Percentiles rank a stretch among this genome's conserved stretches.
Conservation (phyloP, 345 rosid genomes). For the Acer saccharum region DNA sequence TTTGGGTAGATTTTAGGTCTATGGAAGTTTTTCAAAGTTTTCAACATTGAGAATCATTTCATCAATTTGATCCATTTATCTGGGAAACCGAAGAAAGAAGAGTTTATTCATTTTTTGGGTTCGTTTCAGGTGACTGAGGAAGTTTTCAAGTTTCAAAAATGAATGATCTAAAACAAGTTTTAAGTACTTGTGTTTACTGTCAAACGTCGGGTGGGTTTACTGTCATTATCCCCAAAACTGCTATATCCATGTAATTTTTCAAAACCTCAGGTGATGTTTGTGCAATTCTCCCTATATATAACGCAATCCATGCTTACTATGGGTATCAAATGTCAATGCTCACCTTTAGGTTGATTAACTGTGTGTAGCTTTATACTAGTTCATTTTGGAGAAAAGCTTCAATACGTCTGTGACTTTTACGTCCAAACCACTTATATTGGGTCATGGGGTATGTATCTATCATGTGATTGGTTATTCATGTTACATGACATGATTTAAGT, state of each 20-base stretch:
- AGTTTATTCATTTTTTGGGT: constrained; percentile 1
- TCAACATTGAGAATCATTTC: not conserved
- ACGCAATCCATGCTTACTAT: not conserved
- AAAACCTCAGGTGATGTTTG: too few species aligned
- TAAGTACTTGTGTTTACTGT: too few species aligned
- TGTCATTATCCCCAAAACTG: too few species aligned
- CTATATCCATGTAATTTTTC: too few species aligned
- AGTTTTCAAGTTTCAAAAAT: constrained; percentile 37
- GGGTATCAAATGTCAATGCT: not conserved
- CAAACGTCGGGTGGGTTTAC: too few species aligned
- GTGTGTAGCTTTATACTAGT: not conserved
- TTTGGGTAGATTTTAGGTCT: not conserved
- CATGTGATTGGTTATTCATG: too few species aligned
- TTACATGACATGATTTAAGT: too few species aligned
- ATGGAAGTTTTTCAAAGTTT: not conserved
- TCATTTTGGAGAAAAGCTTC: too few species aligned
- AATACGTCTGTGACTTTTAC: too few species aligned
- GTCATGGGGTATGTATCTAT: too few species aligned
- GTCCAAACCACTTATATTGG: too few species aligned
- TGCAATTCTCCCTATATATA: too few species aligned
- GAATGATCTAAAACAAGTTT: constrained; percentile 61
- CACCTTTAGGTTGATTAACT: constrained; percentile 8
- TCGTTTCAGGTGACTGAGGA: not conserved
- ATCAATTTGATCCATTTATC: not conserved
- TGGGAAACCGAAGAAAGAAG: not conserved